Base-by-base conservation (phyloP, 2,329 filamentous ascomycete genomes). In the Calcarisporium arbuscula region DNA sequence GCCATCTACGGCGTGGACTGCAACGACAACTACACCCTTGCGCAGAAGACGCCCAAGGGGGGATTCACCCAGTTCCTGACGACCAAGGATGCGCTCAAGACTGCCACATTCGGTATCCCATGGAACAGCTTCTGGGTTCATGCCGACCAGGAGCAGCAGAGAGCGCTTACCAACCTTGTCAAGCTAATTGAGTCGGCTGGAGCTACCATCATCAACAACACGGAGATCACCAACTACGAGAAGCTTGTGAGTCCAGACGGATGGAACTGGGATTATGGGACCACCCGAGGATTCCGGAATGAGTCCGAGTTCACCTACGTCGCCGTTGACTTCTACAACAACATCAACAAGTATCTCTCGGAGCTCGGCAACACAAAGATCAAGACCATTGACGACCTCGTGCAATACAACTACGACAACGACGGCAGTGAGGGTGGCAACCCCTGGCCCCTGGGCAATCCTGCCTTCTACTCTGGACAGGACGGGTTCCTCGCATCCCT, bases 261-360 rank as follows among this genome's bases (percentile, higher is more conserved):
- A n/a, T 88, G 82, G 82, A 67, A 87, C 54, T 88, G 83, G 72
- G 80, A 83, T 47, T 82, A 76, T 42, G 80, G 81, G 11, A 67
- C 45, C 6, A 68, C 64, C 2, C 71, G 79, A 5, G 78, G 79
- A 3, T 77, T 64, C 47, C 61, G 77, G n/a, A 85, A 86, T 40
- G 75, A 85, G 56, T 85, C 78, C 11, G 82, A 86, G 53, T 86
- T 80, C 57, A 83, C 77, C 0, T 75, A 81, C 31, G 67, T 87
- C 44, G 85, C 85, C 54, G 75, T 80, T 0, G 78, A 84, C 51
- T 82, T 82, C 47, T 82, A 81, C 56, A 70, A 69, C 49, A 66
- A 72, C 49, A 67, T 85, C 53, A 67, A 70, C 35, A 54, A 61
- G 1, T 86, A 85, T 45, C 71, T 85, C 0, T 63, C 72, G 1